Evolutionary conservation across 352 stramenopile genomes (phyloP).

Genomic region (Globisporangium paroecandrum): DNA sequence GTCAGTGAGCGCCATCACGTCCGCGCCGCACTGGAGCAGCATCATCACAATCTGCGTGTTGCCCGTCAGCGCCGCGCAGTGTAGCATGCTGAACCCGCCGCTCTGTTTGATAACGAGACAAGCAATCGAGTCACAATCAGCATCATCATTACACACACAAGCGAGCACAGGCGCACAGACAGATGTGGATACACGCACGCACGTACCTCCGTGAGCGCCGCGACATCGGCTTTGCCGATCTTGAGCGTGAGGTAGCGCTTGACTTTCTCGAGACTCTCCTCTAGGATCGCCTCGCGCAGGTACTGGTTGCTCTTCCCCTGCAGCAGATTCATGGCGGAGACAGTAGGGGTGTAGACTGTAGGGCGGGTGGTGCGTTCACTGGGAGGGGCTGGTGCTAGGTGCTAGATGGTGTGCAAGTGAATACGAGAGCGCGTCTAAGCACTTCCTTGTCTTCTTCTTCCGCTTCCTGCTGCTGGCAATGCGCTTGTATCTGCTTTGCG

Average conservation of each 20-base stretch:
- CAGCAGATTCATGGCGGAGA: constrained; percentile 70
- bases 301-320: constrained; percentile 87
- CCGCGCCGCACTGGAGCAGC: constrained; percentile 73
- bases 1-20: constrained; percentile 74
- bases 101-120: constrained; percentile 26
- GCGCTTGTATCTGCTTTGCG: background rate
- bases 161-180: background rate
- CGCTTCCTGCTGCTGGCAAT: background rate
- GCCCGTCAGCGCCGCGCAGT: constrained; percentile 67
- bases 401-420: background rate
- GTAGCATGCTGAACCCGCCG: constrained; percentile 79
- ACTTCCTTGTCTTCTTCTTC: background rate
- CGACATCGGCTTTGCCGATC: constrained; percentile 81
- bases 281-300: constrained; percentile 77
- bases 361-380: background rate
- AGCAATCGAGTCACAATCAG: background rate
- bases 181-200: background rate
- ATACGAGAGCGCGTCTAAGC: background rate
- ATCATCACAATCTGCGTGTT: constrained; percentile 89
- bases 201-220: constrained; percentile 60
- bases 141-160: background rate
- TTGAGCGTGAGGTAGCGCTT: constrained; percentile 79
- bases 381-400: background rate
- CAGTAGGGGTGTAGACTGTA: background rate
- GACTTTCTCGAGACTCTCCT: constrained; percentile 77